These are phyloP conservation scores for Rubia yunnanensis DNA, from an alignment of 257 asterid genomes.

Conservation along the genomic window DNA sequence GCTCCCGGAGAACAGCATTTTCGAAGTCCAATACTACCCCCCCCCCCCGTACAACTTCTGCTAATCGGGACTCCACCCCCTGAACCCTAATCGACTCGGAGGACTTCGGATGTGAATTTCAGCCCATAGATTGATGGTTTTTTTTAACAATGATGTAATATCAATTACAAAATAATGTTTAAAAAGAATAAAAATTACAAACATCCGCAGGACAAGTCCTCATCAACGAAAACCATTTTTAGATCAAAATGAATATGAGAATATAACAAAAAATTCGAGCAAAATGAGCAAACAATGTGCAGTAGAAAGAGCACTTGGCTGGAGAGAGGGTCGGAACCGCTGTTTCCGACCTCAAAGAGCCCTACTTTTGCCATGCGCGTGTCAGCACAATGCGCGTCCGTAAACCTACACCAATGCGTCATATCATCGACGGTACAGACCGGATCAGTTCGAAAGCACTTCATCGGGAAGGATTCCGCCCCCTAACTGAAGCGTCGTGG, in stretches of 20 bases:
- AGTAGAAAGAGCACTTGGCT: slow-evolving; percentile 84
- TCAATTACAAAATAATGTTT: too few relatives aligned
- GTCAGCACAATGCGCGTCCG: slow-evolving; percentile 79
- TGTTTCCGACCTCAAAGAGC: slow-evolving; percentile 65
- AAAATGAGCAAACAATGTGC: slow-evolving; percentile 71
- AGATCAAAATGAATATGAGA: slow-evolving; percentile 25
- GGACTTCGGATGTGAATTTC: too few relatives aligned
- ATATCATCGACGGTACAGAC: slow-evolving; percentile 79
- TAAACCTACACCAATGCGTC: slow-evolving; percentile 96
- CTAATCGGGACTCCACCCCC: too few relatives aligned
- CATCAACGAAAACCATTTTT: too few relatives aligned
- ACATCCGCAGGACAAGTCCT: too few relatives aligned
- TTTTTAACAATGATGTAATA: too few relatives aligned
- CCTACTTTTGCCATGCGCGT: slow-evolving; percentile 59
- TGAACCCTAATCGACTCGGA: too few relatives aligned
- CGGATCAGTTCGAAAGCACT: slow-evolving; percentile 85
- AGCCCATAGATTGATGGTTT: too few relatives aligned
- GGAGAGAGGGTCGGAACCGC: slow-evolving; percentile 60
- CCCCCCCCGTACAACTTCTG: too few relatives aligned
- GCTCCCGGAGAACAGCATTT: too few relatives aligned
- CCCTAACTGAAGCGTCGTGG: slow-evolving; percentile 21
- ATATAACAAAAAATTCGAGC: slow-evolving; percentile 62
- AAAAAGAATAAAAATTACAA: too few relatives aligned
- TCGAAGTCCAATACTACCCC: too few relatives aligned
- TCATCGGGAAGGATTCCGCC: slow-evolving; percentile 52